Percentiles rank a stretch among this genome's conserved stretches.
phyloP scores from a whole-genome alignment of 2,329 filamentous ascomycete species.

The Byssoonygena ceratinophila region DNA sequence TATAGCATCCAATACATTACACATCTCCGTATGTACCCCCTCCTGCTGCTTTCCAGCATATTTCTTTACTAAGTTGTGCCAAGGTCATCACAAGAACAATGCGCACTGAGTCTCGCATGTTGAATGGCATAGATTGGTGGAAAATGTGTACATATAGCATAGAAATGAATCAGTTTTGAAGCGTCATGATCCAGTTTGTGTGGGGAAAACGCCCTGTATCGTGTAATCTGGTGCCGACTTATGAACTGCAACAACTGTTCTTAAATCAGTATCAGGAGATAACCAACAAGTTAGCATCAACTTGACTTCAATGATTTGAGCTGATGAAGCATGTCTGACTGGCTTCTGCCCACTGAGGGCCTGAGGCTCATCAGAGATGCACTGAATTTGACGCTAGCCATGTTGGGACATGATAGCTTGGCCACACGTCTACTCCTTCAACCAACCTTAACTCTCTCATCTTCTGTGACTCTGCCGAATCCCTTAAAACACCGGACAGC shows the following conservation, averaged over 20 bases:
- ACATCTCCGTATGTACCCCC: slow-evolving; percentile 73
- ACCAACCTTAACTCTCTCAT: slow-evolving; percentile 14
- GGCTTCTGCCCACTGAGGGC: not conserved
- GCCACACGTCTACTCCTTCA: slow-evolving; percentile 26
- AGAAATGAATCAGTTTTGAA: slow-evolving; percentile 20
- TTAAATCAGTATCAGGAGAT: too few relatives aligned
- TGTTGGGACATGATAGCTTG: slow-evolving; percentile 35
- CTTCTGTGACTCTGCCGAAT: not conserved
- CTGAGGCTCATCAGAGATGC: not conserved
- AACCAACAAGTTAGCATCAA: too few relatives aligned
- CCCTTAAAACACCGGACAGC: slow-evolving; percentile 4
- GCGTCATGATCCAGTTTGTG: not conserved
- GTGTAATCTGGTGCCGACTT: not conserved
- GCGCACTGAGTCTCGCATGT: slow-evolving; percentile 58
- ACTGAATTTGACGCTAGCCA: slow-evolving; percentile 31
- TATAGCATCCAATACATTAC: slow-evolving; percentile 99
- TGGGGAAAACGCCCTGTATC: not conserved
- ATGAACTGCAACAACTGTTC: not conserved
- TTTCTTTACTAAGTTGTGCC: slow-evolving; percentile 4
- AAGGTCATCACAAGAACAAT: slow-evolving; percentile 99
- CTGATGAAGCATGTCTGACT: not conserved
- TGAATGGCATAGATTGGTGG: slow-evolving; percentile 18
- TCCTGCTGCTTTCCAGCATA: not conserved
- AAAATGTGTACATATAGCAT: slow-evolving; percentile 35
- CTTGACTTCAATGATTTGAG: not conserved